These are phyloP conservation scores for Mycena indigotica DNA, from an alignment of 768 basidiomycete genomes.

Conservation along the genomic window DNA sequence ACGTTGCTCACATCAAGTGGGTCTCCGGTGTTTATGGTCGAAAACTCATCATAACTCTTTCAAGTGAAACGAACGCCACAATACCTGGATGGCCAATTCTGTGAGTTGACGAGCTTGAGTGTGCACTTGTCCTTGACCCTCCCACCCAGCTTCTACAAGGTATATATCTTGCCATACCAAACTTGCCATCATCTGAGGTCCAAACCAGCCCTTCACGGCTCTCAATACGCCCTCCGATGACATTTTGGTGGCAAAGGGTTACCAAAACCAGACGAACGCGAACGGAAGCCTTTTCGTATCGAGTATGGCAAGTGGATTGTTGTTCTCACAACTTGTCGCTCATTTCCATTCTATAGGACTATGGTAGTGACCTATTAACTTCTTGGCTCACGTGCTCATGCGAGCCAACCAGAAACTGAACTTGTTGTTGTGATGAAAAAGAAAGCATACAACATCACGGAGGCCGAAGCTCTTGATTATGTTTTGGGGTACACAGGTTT, in stretches of 20 bases:
- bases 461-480: not conserved
- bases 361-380: no score
- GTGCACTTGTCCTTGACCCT: not conserved
- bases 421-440: not conserved
- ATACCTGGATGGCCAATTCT: not conserved
- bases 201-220: conserved; percentile 38
- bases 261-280: conserved; percentile 39
- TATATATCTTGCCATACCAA: not conserved
- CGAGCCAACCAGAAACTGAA: not conserved
- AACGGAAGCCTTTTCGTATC: not conserved
- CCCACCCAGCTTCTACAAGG: not conserved
- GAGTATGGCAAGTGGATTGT: not conserved
- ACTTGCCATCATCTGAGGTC: not conserved
- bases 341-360: no score
- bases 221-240: conserved; percentile 39
- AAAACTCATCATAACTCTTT: not conserved
- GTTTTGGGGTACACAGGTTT: not conserved
- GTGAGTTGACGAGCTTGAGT: not conserved
- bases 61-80: not conserved
- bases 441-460: not conserved
- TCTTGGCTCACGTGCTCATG: not conserved
- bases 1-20: not conserved
- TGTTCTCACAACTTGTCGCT: no score
- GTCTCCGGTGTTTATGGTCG: not conserved
- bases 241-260: conserved; percentile 39